Conservation (phyloP, 2,329 filamentous ascomycete genomes). For the Pleoardoris graminearum region DNA sequence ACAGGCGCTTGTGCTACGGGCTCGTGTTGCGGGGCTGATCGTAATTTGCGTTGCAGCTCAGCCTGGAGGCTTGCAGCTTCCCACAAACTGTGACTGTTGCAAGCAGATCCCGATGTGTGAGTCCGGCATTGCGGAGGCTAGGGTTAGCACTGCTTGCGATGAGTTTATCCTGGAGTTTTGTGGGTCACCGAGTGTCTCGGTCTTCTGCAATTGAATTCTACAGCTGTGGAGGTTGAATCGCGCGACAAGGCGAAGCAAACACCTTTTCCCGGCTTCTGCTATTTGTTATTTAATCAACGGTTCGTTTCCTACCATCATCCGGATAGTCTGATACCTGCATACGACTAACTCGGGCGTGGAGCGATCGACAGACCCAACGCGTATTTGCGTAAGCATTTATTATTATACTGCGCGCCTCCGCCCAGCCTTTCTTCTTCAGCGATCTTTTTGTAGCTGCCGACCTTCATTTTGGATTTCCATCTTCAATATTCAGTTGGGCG, state of each 20-base stretch:
- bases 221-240: neutral
- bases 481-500: neutral
- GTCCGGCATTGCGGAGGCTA: neutral
- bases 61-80: neutral
- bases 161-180: neutral
- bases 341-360: neutral
- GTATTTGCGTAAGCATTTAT: conserved; percentile 1
- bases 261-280: neutral
- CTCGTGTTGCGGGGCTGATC: neutral
- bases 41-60: neutral
- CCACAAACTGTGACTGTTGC: neutral
- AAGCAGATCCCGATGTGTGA: no score
- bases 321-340: neutral
- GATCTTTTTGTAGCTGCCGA: neutral
- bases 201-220: neutral
- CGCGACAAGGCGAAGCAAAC: neutral
- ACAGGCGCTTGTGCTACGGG: neutral
- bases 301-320: no score
- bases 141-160: no score
- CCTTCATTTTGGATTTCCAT: neutral
- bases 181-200: neutral
- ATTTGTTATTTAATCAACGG: no score
- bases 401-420: no score
- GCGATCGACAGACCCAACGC: conserved; percentile 7
- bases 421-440: neutral